A percentile compares a stretch with the other conserved stretches of the same genome.
phyloP scores from a whole-genome alignment of 2,329 filamentous ascomycete genomes.

The Sarocladium oryzae region DNA sequence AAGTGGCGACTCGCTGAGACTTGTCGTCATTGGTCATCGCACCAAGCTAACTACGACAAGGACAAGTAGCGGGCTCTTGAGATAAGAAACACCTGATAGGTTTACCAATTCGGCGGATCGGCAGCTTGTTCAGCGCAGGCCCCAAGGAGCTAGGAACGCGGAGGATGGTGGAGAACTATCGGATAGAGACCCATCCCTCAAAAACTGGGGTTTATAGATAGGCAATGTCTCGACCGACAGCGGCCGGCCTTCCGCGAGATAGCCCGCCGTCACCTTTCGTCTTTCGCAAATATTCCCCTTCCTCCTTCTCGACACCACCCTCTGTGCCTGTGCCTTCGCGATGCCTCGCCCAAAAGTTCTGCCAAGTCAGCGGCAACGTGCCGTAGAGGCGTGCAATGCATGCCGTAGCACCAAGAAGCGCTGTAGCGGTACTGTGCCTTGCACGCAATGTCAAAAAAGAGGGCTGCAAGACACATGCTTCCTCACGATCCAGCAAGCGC shows the following conservation, averaged over 20 bases:
- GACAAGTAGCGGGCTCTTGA: not conserved
- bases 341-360: conserved; percentile 48
- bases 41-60: no score
- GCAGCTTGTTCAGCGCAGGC: not conserved
- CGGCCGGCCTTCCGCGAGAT: not conserved
- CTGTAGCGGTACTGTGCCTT: conserved; percentile 42
- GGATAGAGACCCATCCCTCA: conserved; percentile 7
- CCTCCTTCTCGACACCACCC: no score
- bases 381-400: conserved; percentile 39
- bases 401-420: conserved; percentile 45
- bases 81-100: not conserved
- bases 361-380: conserved; percentile 40
- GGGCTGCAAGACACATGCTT: conserved; percentile 32
- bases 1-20: no score
- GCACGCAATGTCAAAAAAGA: conserved; percentile 38
- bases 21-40: no score
- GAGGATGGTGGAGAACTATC: not conserved
- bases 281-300: not conserved
- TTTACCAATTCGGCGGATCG: conserved; percentile 1
- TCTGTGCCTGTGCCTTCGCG: not conserved
- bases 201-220: conserved; percentile 6
- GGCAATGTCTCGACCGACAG: conserved; percentile 1
- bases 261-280: not conserved
- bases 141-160: not conserved
- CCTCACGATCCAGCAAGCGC: conserved; percentile 14